A percentile compares a stretch with the other conserved stretches of the same genome.
Evolutionary conservation across 139 green algal genomes (phyloP).

Genomic region (Choricystis sp.): DNA sequence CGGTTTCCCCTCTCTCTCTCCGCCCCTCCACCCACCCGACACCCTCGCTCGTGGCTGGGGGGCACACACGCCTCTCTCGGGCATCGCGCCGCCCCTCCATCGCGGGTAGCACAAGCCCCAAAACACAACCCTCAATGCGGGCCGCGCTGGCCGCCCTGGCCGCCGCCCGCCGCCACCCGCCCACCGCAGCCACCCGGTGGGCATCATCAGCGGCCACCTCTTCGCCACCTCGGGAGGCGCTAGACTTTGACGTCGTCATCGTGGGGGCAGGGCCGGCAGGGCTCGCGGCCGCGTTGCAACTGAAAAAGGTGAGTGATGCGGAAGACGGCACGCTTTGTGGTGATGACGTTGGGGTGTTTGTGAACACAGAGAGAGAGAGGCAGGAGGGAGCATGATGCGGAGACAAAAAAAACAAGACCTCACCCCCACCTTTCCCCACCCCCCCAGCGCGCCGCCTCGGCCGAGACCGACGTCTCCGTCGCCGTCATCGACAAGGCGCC

Average conservation of each 20-base stretch:
- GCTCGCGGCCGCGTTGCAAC: slow-evolving; percentile 64
- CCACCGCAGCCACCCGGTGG: too few species aligned
- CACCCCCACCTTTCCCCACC: neutral
- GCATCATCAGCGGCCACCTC: neutral
- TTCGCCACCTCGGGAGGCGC: slow-evolving; percentile 25
- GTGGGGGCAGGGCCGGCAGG: slow-evolving; percentile 80
- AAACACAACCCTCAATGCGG: too few species aligned
- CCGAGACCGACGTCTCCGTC: slow-evolving; percentile 56
- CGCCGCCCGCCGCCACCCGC: too few species aligned
- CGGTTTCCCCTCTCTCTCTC: neutral
- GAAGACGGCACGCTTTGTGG: too few species aligned
- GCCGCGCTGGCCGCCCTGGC: too few species aligned
- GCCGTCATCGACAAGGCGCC: slow-evolving; percentile 85
- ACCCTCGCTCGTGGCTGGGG: too few species aligned
- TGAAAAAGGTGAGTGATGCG: slow-evolving; percentile 52
- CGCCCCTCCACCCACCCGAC: neutral
- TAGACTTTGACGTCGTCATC: slow-evolving; percentile 78
- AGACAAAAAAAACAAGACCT: neutral
- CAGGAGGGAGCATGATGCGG: neutral
- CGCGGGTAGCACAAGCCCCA: too few species aligned
- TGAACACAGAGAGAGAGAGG: neutral
- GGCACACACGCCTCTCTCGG: too few species aligned
- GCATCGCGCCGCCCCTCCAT: too few species aligned
- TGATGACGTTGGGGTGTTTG: neutral
- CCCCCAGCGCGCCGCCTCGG: slow-evolving; percentile 37